Evolutionary conservation across 1,139 yeast genomes (phyloP), one percentile per base, ranked within the genome.

Genomic region (Blastobotrys serpentis): DNA sequence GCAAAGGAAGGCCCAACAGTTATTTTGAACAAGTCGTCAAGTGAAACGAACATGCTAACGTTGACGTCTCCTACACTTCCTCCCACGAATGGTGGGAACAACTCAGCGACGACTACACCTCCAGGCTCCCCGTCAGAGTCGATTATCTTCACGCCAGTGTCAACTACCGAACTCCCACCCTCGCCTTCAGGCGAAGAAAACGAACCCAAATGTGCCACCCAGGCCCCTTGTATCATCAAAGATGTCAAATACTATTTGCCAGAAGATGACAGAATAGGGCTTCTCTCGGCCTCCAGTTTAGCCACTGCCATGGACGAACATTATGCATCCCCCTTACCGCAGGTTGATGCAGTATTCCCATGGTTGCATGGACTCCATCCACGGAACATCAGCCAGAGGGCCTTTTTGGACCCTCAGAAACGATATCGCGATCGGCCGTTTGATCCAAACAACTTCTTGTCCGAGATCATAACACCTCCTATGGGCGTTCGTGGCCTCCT

Each of bases 301-400:
- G 61, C 60, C 4, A 52, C 44, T 4, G 73, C 60, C 59, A 64
- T 51, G 8, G 62, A 62, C 48, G 49, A 53, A 36, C 64, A 62
- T 44, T 63, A 65, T 43, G 57, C 74, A 50, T 66, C 74, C 6
- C 77, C 79, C 1, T 68, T 88, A 32, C 96, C 96, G 0, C 79
- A 76, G 1, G 83, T 92, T 11, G 76, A 72, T 22, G 65, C 62
- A 6, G 79, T 89, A 75, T 90, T 89, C 59, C 98, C 98, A 1
- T 89, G 97, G 97, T 73, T 87, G 38, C 96, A 89, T 63, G 95
- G 96, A 0, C 56, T 70, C 36, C 65, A 65, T 51, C 61, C 64
- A 3, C 44, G 48, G n/a, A 70, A 70, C 50, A 42, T 58, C 18
- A 48, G 58, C 45, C 73, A 69, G 52, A 54, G 63, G 34, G 60